phyloP scores from a whole-genome alignment of 202 grass and related monocot species.

The Hordeum pubiflorum region DNA sequence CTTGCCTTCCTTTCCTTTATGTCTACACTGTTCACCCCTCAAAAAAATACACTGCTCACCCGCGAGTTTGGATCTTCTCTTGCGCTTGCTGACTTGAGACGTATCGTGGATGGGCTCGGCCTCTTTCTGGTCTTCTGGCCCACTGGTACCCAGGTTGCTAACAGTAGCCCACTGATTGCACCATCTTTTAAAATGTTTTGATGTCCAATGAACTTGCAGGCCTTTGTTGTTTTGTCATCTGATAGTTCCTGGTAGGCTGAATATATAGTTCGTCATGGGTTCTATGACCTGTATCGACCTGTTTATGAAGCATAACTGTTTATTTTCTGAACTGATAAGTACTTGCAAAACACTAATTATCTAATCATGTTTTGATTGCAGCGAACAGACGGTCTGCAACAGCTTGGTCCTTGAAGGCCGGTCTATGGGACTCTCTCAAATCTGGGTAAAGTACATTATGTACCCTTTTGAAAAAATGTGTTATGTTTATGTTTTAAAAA shows the following conservation, averaged over 20 bases:
- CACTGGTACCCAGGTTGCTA: no score
- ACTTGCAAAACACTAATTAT: background rate
- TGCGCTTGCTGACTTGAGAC: no score
- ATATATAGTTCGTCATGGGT: background rate
- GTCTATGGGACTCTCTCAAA: slow-evolving; percentile 90
- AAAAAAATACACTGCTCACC: no score
- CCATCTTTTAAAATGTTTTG: background rate
- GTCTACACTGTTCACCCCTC: no score
- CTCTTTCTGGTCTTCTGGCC: no score
- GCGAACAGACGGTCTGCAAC: slow-evolving; percentile 18
- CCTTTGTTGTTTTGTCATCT: background rate
- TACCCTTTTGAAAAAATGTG: background rate
- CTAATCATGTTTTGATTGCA: slow-evolving; percentile 16
- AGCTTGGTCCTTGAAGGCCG: slow-evolving; percentile 68
- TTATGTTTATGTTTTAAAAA: background rate
- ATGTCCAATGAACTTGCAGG: background rate
- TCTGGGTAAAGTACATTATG: slow-evolving; percentile 53
- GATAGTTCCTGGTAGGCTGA: background rate
- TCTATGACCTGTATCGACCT: background rate
- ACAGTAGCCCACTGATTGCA: background rate
- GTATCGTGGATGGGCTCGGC: no score
- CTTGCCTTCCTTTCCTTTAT: no score
- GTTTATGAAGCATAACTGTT: background rate
- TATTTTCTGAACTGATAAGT: background rate
- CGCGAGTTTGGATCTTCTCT: no score